Conservation (phyloP, 2,329 filamentous ascomycete genomes). For the Aureobasidium namibiae region DNA sequence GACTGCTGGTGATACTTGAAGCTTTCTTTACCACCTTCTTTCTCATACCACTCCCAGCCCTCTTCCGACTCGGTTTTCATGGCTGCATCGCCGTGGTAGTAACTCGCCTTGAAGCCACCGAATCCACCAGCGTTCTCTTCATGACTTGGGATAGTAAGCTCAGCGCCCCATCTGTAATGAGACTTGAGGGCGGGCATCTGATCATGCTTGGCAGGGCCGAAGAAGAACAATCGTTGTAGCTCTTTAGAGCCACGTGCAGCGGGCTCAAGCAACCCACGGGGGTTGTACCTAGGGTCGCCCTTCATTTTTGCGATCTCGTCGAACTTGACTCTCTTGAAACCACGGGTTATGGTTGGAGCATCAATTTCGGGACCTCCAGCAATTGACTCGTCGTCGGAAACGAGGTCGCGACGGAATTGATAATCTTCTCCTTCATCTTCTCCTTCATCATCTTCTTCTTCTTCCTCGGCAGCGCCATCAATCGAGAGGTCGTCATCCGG, state of each 20-base stretch:
- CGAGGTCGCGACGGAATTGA: conserved; percentile 29
- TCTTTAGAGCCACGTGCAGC: conserved; percentile 29
- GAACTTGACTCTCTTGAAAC: not conserved
- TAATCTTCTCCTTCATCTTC: too few species aligned
- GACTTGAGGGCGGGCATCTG: conserved; percentile 39
- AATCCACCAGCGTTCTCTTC: conserved; percentile 23
- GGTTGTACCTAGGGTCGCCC: conserved; percentile 15
- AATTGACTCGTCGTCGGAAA: conserved; percentile 21
- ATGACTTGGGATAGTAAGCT: conserved; percentile 45
- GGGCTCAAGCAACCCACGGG: conserved; percentile 21
- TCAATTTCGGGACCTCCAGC: not conserved
- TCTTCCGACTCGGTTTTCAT: conserved; percentile 36
- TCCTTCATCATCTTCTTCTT: too few species aligned
- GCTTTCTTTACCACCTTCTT: conserved; percentile 29
- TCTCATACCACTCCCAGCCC: conserved; percentile 48
- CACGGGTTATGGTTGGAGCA: not conserved
- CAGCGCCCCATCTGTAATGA: conserved; percentile 43
- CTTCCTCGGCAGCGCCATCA: conserved; percentile 13
- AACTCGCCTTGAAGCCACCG: conserved; percentile 35
- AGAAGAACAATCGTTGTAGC: conserved; percentile 40
- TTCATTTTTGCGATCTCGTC: conserved; percentile 7
- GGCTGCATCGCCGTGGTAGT: conserved; percentile 35
- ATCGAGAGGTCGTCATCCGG: conserved; percentile 5
- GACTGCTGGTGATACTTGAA: conserved; percentile 38
- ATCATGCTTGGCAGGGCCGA: conserved; percentile 44